Base-by-base conservation (phyloP, 495 filamentous ascomycete genomes). In the Rusavskia elegans region DNA sequence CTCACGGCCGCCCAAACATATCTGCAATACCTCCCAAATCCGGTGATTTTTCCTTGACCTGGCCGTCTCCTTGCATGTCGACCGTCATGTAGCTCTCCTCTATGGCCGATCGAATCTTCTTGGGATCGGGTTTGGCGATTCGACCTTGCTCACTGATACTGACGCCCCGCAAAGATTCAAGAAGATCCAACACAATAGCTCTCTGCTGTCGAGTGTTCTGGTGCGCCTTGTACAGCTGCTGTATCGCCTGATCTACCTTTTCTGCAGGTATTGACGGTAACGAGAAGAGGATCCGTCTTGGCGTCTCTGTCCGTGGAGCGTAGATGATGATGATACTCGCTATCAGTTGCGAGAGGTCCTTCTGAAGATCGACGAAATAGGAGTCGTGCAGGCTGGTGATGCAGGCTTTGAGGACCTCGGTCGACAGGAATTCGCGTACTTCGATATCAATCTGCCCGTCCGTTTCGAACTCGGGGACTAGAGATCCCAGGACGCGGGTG, bases 301-400 rank as follows among this genome's bases (percentile, higher is more conserved):
- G 74, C 10, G 67, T 77, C 9, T 61, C 57, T 35, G 84, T 92
- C 36, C 72, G 62, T 1, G 71, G 68, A 6, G 72, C 78, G 61
- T 95, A 95, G 21, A 83, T 70, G 5, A 81, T 72, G 62, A 93
- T 74, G 51, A 96, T 92, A 6, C 80, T 76, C 2, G 89, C 89
- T 57, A 99, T 95, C 5, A 95, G 75, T 35, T 81, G 74, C 14
- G 87, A 92, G 10, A 97, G 76, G 36, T 97, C 92, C 64, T 88
- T 93, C 60, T 99, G 92, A 60, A 89, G 78, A 53, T 99, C 92
- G 39, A 95, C 89, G 58, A 97, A 97, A 62, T 97, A 96, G 1
- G 87, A 79, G 51, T 97, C 92, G 64, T 97, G 83, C 30, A 99
- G 75, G 14, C 85, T 90, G 20, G 87, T 83, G 64, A 94, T 85